Evolutionary conservation across 164 flowering plant species (phyloP), one percentile per base, ranked within the genome.

Genomic region (Sextonia rubra): DNA sequence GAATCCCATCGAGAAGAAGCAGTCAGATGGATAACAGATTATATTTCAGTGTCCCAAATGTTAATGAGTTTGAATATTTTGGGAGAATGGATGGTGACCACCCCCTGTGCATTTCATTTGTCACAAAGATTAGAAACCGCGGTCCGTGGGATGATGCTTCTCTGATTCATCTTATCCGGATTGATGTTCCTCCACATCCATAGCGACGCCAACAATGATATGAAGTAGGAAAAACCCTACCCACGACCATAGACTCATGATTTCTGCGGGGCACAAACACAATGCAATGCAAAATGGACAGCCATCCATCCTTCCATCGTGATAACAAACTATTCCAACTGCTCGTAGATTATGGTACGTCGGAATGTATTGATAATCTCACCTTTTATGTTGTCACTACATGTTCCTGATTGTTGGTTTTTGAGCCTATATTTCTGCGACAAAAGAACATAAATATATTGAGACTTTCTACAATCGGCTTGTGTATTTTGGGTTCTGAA

Each of bases 391-490:
- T 82, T 82, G 63, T 37, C 87, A 69, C 69, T 74, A 85, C 79
- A 58, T 75, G 78, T 72, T 73, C 86, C 88, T 37, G 88, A 74
- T 14, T 77, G 83, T 67, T 86, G 90, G 75, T 81, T 87, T 81
- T 89, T 90, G 48, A 92, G 88, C 82, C 98, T 88, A 77, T 82
- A 91, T 74, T 92, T 94, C 99, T 94, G 93, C 80, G 83, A 26
- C 47, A 76, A 69, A 70, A 49, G n/a, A 55, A 75, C 32, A 69
- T 44, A 47, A 68, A 74, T 20, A 55, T 12, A 20, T 56, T 30
- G 26, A 25, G 23, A 24, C 23, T 24, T 63, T 47, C 24, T 63
- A 58, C 67, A 30, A 22, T 49, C 47, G 48, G 15, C 27, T 25
- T 4, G 44, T 1, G 48, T 18, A 4, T 29, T 62, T 37, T 47